A percentile compares a stretch with the other conserved stretches of the same genome.
phyloP scores from a whole-genome alignment of 129 eudicot genomes.

The Artemisia annua region DNA sequence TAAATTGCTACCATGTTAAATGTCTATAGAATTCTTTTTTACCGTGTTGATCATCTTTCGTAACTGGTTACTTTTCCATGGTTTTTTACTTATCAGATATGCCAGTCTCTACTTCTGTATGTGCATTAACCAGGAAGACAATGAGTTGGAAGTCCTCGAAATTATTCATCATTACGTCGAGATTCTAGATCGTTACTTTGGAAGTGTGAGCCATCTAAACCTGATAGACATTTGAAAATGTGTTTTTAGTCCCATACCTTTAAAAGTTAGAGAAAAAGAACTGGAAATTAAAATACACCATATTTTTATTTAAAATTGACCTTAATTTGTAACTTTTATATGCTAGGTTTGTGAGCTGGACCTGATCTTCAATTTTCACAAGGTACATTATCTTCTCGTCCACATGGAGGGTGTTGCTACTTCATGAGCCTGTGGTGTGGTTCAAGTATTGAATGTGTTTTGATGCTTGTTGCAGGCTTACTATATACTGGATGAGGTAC shows the following conservation, averaged over 20 bases:
- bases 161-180: slow-evolving; percentile 91
- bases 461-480: slow-evolving; percentile 61
- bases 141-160: slow-evolving; percentile 90
- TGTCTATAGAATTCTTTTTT: not conserved
- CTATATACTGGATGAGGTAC: slow-evolving; percentile 83
- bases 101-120: slow-evolving; percentile 97
- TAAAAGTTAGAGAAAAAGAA: not conserved
- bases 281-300: not conserved
- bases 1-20: not conserved
- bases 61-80: not conserved
- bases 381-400: slow-evolving; percentile 48
- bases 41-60: slow-evolving; percentile 8
- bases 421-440: not conserved
- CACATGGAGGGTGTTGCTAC: slow-evolving; percentile 7
- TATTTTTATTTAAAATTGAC: not conserved
- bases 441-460: not conserved
- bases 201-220: slow-evolving; percentile 98
- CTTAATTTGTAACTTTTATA: slow-evolving; percentile 22
- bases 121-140: slow-evolving; percentile 92
- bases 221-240: no score
- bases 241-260: slow-evolving; percentile 6
- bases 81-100: slow-evolving; percentile 52
- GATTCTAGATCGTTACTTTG: slow-evolving; percentile 88
- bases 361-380: slow-evolving; percentile 87
- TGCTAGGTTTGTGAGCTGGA: slow-evolving; percentile 92